These are phyloP conservation scores for Vachellia pachyceras DNA, from an alignment of 306 rosid genomes.

Conservation along the genomic window DNA sequence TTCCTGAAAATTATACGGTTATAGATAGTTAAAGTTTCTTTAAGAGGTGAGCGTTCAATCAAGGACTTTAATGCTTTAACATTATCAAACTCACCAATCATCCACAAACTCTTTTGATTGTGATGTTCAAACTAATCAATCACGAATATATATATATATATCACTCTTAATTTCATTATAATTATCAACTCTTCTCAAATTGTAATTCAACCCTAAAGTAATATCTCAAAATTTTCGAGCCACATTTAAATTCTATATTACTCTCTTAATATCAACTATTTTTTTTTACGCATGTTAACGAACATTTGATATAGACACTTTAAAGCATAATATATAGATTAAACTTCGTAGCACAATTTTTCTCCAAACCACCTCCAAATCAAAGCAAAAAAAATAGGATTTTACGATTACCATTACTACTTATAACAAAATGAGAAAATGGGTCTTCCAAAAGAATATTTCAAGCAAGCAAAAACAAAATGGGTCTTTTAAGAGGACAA, in stretches of 20 bases:
- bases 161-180: too few species aligned
- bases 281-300: neutral
- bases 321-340: too few species aligned
- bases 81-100: neutral
- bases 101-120: neutral
- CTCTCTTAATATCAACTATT: neutral
- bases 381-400: neutral
- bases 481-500: too few species aligned
- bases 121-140: neutral
- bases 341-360: neutral
- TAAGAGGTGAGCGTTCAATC: neutral
- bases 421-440: neutral
- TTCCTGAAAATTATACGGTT: too few species aligned
- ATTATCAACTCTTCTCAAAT: neutral
- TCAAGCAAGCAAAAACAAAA: too few species aligned
- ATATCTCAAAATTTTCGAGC: neutral
- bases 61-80: too few species aligned
- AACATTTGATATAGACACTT: neutral
- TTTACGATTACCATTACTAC: neutral
- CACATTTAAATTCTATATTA: too few species aligned
- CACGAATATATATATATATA: neutral
- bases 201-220: neutral
- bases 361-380: neutral
- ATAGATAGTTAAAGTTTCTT: neutral
- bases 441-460: too few species aligned